A percentile compares a stretch with the other conserved stretches of the same genome.
These are phyloP conservation scores for Lobosporangium transversale DNA, from an alignment of 192 early-diverging fungal genomes.

Conservation along the genomic window DNA sequence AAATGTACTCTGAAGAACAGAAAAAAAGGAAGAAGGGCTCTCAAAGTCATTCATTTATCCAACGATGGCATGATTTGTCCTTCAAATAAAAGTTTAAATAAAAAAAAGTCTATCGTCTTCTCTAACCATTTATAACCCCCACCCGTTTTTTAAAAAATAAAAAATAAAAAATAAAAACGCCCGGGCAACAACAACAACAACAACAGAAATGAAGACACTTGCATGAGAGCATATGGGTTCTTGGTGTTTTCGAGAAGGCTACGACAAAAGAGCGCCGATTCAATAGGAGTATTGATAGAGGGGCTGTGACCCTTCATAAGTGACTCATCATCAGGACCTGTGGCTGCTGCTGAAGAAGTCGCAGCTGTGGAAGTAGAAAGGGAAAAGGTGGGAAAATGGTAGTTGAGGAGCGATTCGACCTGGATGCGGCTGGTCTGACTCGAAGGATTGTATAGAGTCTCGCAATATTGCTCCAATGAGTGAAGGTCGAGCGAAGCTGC, in stretches of 20 bases:
- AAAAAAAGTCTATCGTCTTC: too few relatives aligned
- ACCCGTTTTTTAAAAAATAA: neutral
- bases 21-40: too few relatives aligned
- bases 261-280: conserved; percentile 67
- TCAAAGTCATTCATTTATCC: too few relatives aligned
- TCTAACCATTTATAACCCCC: too few relatives aligned
- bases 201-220: conserved; percentile 20
- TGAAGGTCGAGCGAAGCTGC: conserved; percentile 51
- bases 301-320: conserved; percentile 37
- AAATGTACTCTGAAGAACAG: too few relatives aligned
- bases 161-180: too few relatives aligned
- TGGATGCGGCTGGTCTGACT: conserved; percentile 66
- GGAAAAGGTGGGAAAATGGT: conserved; percentile 87
- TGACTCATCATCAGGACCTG: conserved; percentile 2
- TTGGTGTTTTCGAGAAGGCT: conserved; percentile 67
- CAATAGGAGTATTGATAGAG: conserved; percentile 61
- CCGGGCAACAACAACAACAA: too few relatives aligned
- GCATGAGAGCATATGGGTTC: conserved; percentile 74
- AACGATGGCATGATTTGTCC: too few relatives aligned
- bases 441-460: conserved; percentile 72
- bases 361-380: conserved; percentile 56
- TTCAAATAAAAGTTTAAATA: too few relatives aligned
- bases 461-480: conserved; percentile 61
- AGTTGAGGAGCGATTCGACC: conserved; percentile 77
- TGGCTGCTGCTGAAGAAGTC: conserved; percentile 33